Base-by-base conservation (phyloP, 805 yeast genomes). In the Torulaspora microellipsoides region DNA sequence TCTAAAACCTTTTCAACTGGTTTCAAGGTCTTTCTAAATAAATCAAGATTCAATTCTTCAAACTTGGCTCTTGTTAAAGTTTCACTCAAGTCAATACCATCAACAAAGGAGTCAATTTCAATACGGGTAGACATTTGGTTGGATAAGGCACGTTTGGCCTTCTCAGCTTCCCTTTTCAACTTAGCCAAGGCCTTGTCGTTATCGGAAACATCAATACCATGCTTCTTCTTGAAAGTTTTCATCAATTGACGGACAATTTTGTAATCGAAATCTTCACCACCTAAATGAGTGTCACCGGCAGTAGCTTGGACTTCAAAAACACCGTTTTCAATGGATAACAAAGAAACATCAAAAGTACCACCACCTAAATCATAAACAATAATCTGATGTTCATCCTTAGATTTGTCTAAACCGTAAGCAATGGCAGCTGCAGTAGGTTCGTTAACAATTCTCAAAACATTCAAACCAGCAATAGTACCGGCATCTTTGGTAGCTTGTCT, bases 361-460 rank as follows among this genome's bases (percentile, higher is more conserved):
- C 97, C 97, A 78, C 97, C 97, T 60, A 89, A 78, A 70, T 89
- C 97, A 68, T 86, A 89, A 45, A 89, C 95, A 62, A 89, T 80
- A 55, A 89, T 87, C 69, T 89, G 90, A 60, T 85, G 85, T 71
- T 89, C 97, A 53, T 78, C 84, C 31, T 81, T 83, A 49, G 80
- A 76, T 65, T 83, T 81, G 67, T 87, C 95, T 56, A 90, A 75
- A 65, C 97, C 97, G 71, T 89, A 89, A 52, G 97, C 97, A 69
- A 89, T 87, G 43, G 97, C 97, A 55, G 97, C 97, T 36, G 97
- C 97, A 48, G 97, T 89, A 60, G 95, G 95, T 75, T 86, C 95
- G 67, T 86, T 86, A 51, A 86, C 91, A 58, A 86, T 86, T 76
- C 95, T 83, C 69, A 86, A 73, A 52, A 86, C 87, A 66, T 83